Evolutionary conservation across 2,329 filamentous ascomycete species (phyloP).

Genomic region (Alternaria atra): DNA sequence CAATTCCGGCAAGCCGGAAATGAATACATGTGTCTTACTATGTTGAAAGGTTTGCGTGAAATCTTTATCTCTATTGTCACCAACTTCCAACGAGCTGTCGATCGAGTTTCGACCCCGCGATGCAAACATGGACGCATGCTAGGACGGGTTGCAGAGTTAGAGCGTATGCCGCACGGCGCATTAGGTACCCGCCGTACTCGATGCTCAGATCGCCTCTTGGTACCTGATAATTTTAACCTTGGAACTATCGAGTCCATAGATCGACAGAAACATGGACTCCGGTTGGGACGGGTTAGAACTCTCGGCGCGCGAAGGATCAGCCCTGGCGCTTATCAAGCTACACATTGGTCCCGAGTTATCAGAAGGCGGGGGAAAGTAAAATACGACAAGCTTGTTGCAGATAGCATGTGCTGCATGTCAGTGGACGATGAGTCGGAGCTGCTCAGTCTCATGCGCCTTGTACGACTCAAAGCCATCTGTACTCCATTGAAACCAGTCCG

Average conservation of each 20-base stretch:
- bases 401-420: no score
- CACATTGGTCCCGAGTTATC: no score
- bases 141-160: neutral
- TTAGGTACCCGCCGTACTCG: neutral
- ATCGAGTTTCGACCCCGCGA: neutral
- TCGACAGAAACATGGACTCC: no score
- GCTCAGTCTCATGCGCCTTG: no score
- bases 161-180: neutral
- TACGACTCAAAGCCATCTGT: no score
- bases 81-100: neutral
- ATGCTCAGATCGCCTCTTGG: neutral
- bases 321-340: neutral
- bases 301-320: neutral
- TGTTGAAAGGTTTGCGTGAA: neutral
- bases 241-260: neutral
- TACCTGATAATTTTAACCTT: neutral
- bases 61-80: neutral
- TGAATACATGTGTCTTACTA: neutral
- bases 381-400: no score
- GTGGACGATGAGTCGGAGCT: no score
- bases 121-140: neutral
- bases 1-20: neutral
- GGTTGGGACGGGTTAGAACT: neutral
- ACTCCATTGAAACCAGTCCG: no score
- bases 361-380: no score